Evolutionary conservation across 2,329 filamentous ascomycete species (phyloP), one percentile per base, ranked within the genome.

Genomic region (Pseudogymnoascus sp.): DNA sequence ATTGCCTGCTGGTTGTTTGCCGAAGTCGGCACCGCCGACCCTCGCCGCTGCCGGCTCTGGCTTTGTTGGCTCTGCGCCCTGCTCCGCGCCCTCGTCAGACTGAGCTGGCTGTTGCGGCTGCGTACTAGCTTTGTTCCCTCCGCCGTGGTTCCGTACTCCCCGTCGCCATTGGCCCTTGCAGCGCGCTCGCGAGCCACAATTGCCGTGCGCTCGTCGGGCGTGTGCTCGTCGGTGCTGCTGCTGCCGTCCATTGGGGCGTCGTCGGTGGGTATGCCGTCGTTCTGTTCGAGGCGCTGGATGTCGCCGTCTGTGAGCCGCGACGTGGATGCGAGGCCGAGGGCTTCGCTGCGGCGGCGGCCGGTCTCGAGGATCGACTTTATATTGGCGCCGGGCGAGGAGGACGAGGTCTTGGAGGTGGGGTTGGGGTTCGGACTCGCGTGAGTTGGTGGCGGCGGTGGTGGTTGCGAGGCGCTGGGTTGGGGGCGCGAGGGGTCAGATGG

Each of bases 151-250:
- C 42, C 42, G 23, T 46, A 46, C 19, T 46, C 42, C 19, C 42
- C 21, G 26, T 46, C 42, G 13, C 42, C 42, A 46, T 46, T 46
- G 19, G 42, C 42, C 6, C 42, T 46, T n/a, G 42, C 42, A 7
- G 42, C 66, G 9, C 62, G 37, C 62, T 64, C 63, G 26, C 68
- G 64, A 26, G 69, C 66, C 37, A 75, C 62, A n/a, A 77, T 76
- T 15, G 73, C 73, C 15, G 75, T 77, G 38, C 31, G 46, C 69
- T 72, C 67, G 37, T 68, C 66, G 4, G 67, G 66, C 11, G 53
- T 44, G 10, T 31, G 23, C 56, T 40, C 59, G 10, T 31, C 33
- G 21, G 33, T 29, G 42, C 42, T 46, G 21, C 42, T 46, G 42
- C 42, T 46, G n/a, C 38, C 59, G 23, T 35, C 59, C 23, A 61